A percentile compares a stretch with the other conserved stretches of the same genome.
phyloP scores from a whole-genome alignment of 169 alveolate genomes.

The Cryptosporidium felis region DNA sequence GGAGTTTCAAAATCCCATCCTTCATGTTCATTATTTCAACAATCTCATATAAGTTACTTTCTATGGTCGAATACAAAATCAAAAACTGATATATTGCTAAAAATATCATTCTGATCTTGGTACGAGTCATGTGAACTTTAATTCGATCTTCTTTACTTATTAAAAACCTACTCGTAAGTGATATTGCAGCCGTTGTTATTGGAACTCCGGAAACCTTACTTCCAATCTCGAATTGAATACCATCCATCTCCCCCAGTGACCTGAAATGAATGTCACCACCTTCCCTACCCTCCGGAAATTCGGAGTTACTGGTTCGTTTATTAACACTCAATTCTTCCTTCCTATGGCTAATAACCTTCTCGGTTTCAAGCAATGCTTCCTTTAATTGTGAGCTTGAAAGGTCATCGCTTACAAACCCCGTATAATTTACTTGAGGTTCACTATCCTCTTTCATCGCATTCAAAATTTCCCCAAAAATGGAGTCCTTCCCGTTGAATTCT shows the following conservation, averaged over 20 bases:
- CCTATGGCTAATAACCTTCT: not conserved
- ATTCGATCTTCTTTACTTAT: not conserved
- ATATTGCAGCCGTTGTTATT: not conserved
- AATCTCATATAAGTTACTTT: not conserved
- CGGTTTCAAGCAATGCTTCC: slow-evolving; percentile 5
- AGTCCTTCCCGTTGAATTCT: not conserved
- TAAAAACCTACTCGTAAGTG: not conserved
- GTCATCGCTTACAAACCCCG: not conserved
- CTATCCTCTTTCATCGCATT: not conserved
- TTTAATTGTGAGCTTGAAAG: slow-evolving; percentile 2
- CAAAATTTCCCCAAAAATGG: slow-evolving; percentile 13
- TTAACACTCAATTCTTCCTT: not conserved
- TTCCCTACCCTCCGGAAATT: no score
- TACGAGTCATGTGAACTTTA: not conserved
- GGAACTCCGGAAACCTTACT: slow-evolving; percentile 8
- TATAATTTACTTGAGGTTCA: not conserved
- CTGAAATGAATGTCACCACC: no score
- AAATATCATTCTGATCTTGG: not conserved
- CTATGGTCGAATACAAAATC: slow-evolving; percentile 20
- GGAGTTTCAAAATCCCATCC: not conserved
- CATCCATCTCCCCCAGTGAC: not conserved
- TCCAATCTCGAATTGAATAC: not conserved
- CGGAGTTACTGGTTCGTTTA: no score
- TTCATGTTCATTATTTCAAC: not conserved
- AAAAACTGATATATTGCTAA: slow-evolving; percentile 12